A percentile compares a stretch with the other conserved stretches of the same genome.
Evolutionary conservation across 129 eudicot genomes (phyloP).

Genomic region (Flaveria brownii): DNA sequence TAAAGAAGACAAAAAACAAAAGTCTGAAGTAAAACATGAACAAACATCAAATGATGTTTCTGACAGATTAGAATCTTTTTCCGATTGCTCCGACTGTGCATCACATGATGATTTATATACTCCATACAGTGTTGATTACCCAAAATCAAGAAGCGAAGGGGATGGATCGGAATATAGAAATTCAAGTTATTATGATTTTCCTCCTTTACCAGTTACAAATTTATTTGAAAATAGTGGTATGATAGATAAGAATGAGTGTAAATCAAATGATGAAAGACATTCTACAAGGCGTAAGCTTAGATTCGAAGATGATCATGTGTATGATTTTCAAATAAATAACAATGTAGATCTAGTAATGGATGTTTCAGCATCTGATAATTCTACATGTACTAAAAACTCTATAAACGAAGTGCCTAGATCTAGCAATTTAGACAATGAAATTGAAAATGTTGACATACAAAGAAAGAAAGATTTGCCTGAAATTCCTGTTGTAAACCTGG

Average conservation of each 20-base stretch:
- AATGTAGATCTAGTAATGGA: constrained; percentile 84
- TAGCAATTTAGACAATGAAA: constrained; percentile 43
- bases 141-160: too few relatives aligned
- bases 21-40: too few relatives aligned
- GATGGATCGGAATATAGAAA: too few relatives aligned
- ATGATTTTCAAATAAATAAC: constrained; percentile 67
- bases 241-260: constrained; percentile 28
- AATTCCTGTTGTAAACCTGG: constrained; percentile 36
- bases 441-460: constrained; percentile 48
- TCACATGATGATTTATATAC: too few relatives aligned
- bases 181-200: too few relatives aligned
- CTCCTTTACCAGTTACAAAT: constrained; percentile 22
- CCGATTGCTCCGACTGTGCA: too few relatives aligned
- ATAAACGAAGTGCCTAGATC: constrained; percentile 48
- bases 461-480: constrained; percentile 59
- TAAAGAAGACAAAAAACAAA: too few relatives aligned
- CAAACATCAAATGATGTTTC: too few relatives aligned
- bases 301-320: constrained; percentile 60
- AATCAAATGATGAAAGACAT: constrained; percentile 43
- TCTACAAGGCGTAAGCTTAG: constrained; percentile 54
- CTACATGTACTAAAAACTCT: constrained; percentile 37
- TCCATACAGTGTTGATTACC: too few relatives aligned
- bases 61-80: too few relatives aligned
- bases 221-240: constrained; percentile 52
- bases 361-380: constrained; percentile 13